Conservation (phyloP, 345 rosid species). For the Anastatica hierochuntica region DNA sequence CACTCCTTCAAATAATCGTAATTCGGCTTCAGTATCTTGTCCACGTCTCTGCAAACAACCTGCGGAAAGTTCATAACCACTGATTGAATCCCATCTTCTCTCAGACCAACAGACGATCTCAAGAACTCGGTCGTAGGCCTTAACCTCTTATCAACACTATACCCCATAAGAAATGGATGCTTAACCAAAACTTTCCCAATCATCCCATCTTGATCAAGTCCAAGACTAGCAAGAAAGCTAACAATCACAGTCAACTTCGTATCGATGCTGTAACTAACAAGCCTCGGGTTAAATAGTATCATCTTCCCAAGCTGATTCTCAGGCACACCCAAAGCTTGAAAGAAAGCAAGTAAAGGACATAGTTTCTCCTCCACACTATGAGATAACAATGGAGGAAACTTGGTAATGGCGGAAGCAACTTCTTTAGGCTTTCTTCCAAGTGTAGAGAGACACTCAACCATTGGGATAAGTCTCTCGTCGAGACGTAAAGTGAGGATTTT, state of each 20-base stretch:
- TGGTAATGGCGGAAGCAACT: constrained; percentile 60
- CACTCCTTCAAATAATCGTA: constrained; percentile 32
- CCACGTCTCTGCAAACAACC: constrained; percentile 58
- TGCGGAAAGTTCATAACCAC: constrained; percentile 53
- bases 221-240: constrained; percentile 48
- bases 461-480: constrained; percentile 56
- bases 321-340: constrained; percentile 61
- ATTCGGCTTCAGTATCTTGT: constrained; percentile 50
- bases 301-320: constrained; percentile 67
- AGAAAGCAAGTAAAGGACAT: constrained; percentile 76
- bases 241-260: constrained; percentile 46
- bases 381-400: constrained; percentile 63
- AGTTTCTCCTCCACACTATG: constrained; percentile 78
- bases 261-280: constrained; percentile 69
- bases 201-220: constrained; percentile 50
- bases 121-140: constrained; percentile 53
- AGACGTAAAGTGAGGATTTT: constrained; percentile 54
- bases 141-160: constrained; percentile 49
- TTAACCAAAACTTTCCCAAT: constrained; percentile 55
- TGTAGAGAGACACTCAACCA: constrained; percentile 52
- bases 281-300: constrained; percentile 60
- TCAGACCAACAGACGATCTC: constrained; percentile 42
- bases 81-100: constrained; percentile 35
- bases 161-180: constrained; percentile 66
- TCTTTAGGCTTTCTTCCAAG: constrained; percentile 42